phyloP scores from a whole-genome alignment of 1,284 basidiomycete genomes.

The Fomes fomentarius region DNA sequence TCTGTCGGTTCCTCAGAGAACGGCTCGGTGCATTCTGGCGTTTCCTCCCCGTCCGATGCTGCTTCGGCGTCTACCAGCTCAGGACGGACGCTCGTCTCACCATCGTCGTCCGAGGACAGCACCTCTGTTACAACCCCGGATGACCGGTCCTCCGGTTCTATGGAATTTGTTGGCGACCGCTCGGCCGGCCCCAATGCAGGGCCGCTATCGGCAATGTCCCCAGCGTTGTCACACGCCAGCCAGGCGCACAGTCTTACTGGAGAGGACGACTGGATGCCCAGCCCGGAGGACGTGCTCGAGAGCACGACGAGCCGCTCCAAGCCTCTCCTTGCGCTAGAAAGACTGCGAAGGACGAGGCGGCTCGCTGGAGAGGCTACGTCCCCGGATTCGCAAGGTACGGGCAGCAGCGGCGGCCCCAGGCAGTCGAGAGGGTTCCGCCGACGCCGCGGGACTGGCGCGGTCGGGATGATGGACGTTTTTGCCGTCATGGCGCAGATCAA shows the following conservation, averaged over 20 bases:
- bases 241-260: slow-evolving; percentile 28
- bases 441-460: slow-evolving; percentile 36
- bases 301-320: slow-evolving; percentile 77
- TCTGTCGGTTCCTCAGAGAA: slow-evolving; percentile 7
- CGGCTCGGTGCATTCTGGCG: slow-evolving; percentile 24
- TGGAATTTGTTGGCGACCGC: not conserved
- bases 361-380: slow-evolving; percentile 12
- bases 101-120: slow-evolving; percentile 23
- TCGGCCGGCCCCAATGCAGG: slow-evolving; percentile 5
- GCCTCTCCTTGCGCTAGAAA: slow-evolving; percentile 75
- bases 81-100: slow-evolving; percentile 34
- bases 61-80: slow-evolving; percentile 34
- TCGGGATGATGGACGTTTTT: slow-evolving; percentile 82
- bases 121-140: slow-evolving; percentile 22
- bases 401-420: slow-evolving; percentile 3
- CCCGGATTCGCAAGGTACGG: slow-evolving; percentile 16
- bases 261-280: slow-evolving; percentile 51
- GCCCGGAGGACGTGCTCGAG: slow-evolving; percentile 67
- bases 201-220: slow-evolving; percentile 7
- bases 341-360: slow-evolving; percentile 57
- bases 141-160: slow-evolving; percentile 19
- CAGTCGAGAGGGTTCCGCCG: slow-evolving; percentile 24
- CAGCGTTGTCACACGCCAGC: slow-evolving; percentile 7
- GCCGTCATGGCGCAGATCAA: slow-evolving; percentile 85
- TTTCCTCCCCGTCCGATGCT: slow-evolving; percentile 34